Conservation (phyloP, 768 basidiomycete genomes). For the Mycena olivaceomarginata region DNA sequence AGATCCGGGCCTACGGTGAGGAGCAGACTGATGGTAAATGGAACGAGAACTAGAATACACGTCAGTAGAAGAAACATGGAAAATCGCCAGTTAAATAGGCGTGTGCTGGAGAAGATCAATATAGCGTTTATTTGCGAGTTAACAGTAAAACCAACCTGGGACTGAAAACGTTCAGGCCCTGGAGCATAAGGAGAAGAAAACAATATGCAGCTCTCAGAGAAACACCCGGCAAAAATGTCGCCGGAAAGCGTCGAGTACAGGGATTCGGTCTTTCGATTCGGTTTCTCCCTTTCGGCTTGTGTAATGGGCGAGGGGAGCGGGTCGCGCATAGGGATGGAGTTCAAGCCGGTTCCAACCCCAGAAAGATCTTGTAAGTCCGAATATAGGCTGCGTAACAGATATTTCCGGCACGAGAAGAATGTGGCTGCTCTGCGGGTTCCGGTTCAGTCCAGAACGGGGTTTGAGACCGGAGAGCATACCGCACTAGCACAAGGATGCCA, state of each 20-base stretch:
- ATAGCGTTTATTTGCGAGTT: background rate
- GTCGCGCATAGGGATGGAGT: slow-evolving; percentile 39
- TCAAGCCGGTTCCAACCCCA: slow-evolving; percentile 39
- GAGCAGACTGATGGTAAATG: slow-evolving; percentile 77
- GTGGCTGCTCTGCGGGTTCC: slow-evolving; percentile 62
- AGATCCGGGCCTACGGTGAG: slow-evolving; percentile 64
- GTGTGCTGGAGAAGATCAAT: slow-evolving; percentile 62
- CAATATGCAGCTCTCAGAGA: slow-evolving; percentile 84
- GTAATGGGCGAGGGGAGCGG: slow-evolving; percentile 48
- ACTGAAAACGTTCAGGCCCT: slow-evolving; percentile 74
- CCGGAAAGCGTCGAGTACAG: slow-evolving; percentile 76
- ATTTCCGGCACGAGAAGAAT: slow-evolving; percentile 76
- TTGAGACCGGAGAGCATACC: background rate
- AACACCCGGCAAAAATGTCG: slow-evolving; percentile 79
- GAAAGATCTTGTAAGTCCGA: slow-evolving; percentile 73
- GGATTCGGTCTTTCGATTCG: slow-evolving; percentile 43
- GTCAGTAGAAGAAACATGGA: slow-evolving; percentile 78
- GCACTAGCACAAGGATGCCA: background rate
- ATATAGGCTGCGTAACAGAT: slow-evolving; percentile 75
- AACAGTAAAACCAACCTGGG: slow-evolving; percentile 65
- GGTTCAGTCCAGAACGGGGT: background rate
- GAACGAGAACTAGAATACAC: slow-evolving; percentile 80
- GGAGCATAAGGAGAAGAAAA: slow-evolving; percentile 84
- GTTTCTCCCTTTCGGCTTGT: slow-evolving; percentile 42
- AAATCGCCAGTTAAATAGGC: slow-evolving; percentile 80